Conservation (phyloP, 2,329 filamentous ascomycete species). For the Davidsoniella australis region DNA sequence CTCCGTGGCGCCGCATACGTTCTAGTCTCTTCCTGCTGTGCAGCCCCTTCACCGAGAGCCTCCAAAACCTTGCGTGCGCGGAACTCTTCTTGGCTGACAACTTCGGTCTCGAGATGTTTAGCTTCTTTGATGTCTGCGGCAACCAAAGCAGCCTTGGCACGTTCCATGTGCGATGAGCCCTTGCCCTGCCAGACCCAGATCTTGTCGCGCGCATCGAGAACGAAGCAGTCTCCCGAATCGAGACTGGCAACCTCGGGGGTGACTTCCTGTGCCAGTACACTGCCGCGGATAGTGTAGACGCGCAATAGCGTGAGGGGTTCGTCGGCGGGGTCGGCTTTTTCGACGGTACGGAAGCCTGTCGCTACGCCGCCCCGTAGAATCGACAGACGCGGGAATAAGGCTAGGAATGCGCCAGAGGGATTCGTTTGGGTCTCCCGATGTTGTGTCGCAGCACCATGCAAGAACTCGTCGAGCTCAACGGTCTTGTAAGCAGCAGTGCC, state of each 20-base stretch:
- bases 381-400: slow-evolving; percentile 41
- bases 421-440: slow-evolving; percentile 45
- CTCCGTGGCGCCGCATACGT: background rate
- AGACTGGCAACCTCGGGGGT: slow-evolving; percentile 43
- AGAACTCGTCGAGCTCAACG: slow-evolving; percentile 51
- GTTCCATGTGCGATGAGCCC: slow-evolving; percentile 50
- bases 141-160: slow-evolving; percentile 49
- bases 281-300: slow-evolving; percentile 41
- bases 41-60: slow-evolving; percentile 33
- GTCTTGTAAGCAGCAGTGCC: slow-evolving; percentile 55
- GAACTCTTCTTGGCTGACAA: slow-evolving; percentile 43
- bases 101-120: slow-evolving; percentile 48
- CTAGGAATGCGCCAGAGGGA: slow-evolving; percentile 42
- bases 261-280: slow-evolving; percentile 37
- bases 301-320: slow-evolving; percentile 38
- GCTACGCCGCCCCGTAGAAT: slow-evolving; percentile 43
- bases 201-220: slow-evolving; percentile 44
- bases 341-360: slow-evolving; percentile 48
- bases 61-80: slow-evolving; percentile 37
- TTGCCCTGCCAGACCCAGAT: slow-evolving; percentile 56
- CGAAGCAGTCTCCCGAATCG: slow-evolving; percentile 49
- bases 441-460: slow-evolving; percentile 43
- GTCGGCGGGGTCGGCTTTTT: slow-evolving; percentile 24
- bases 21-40: background rate
- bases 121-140: slow-evolving; percentile 47